These are phyloP conservation scores for Ricinus communis DNA, from an alignment of 345 rosid genomes.

Conservation along the genomic window DNA sequence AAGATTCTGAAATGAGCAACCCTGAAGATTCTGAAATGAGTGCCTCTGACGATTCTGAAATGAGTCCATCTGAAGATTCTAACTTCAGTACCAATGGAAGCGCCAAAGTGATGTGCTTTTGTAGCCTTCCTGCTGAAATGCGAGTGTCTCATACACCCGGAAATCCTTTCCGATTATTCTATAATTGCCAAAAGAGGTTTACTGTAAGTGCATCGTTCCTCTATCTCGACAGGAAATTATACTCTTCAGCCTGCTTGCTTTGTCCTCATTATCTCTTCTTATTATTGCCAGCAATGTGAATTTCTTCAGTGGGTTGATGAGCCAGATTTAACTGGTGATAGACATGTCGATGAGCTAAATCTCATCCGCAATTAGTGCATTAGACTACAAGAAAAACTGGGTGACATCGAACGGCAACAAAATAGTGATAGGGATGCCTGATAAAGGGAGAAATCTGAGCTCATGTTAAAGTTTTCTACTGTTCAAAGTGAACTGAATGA, in stretches of 20 bases:
- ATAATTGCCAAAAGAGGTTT: slow-evolving; percentile 11
- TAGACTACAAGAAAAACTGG: slow-evolving; percentile 7
- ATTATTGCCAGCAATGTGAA: slow-evolving; percentile 19
- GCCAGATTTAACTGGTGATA: slow-evolving; percentile 13
- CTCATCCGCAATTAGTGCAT: slow-evolving; percentile 17
- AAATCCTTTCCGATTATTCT: slow-evolving; percentile 22
- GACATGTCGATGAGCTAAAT: slow-evolving; percentile 18
- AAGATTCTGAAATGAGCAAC: not conserved
- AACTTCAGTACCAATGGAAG: not conserved
- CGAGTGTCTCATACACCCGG: slow-evolving; percentile 9
- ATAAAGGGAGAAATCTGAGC: slow-evolving; percentile 19
- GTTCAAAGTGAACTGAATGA: slow-evolving; percentile 20
- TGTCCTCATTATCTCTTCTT: not conserved
- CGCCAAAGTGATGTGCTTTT: slow-evolving; percentile 1
- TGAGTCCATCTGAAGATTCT: not conserved
- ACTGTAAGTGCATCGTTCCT: slow-evolving; percentile 8
- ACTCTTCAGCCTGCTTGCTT: not conserved
- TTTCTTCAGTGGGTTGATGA: slow-evolving; percentile 23
- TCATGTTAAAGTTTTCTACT: not conserved
- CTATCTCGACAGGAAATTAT: not conserved
- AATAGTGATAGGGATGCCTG: slow-evolving; percentile 3
- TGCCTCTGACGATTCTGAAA: not conserved
- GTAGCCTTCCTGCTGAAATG: slow-evolving; percentile 12
- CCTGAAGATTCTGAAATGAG: not conserved
- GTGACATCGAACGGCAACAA: slow-evolving; percentile 2